A percentile compares a stretch with the other conserved stretches of the same genome.
Evolutionary conservation across 2,329 filamentous ascomycete genomes (phyloP).

Genomic region (Pseudopithomyces chartarum): DNA sequence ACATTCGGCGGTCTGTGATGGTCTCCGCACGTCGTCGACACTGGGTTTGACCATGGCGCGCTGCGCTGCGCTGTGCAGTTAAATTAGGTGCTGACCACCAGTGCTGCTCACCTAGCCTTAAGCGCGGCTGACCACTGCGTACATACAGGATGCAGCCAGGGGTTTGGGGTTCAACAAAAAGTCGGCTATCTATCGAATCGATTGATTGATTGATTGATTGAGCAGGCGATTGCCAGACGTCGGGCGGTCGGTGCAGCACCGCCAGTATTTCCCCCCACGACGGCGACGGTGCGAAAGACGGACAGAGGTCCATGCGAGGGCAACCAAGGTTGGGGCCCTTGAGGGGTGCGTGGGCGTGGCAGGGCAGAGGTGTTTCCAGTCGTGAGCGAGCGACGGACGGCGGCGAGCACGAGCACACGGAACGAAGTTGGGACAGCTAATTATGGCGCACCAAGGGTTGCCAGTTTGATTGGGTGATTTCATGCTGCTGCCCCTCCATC

Average conservation of each 20-base stretch:
- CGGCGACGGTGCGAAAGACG: no score
- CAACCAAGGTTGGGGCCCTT: no score
- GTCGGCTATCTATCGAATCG: constrained; percentile 2
- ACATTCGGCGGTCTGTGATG: neutral
- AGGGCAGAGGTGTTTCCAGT: constrained; percentile 23
- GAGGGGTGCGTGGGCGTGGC: no score
- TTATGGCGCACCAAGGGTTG: constrained; percentile 11
- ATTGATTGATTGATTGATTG: no score
- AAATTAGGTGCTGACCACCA: constrained; percentile 28
- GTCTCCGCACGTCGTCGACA: neutral
- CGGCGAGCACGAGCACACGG: neutral
- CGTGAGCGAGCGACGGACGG: constrained; percentile 1
- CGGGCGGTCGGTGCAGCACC: constrained; percentile 9
- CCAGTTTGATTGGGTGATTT: constrained; percentile 11
- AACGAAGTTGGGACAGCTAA: constrained; percentile 12
- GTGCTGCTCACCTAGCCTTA: constrained; percentile 33
- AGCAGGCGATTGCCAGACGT: no score
- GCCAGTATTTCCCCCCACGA: constrained; percentile 9
- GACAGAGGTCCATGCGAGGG: constrained; percentile 26
- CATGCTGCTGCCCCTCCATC: neutral
- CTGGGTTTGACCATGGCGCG: neutral
- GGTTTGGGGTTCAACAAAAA: neutral
- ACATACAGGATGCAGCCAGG: neutral
- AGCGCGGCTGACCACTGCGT: constrained; percentile 11
- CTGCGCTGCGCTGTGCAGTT: constrained; percentile 16